Percentiles rank a stretch among this genome's conserved stretches.
These are phyloP conservation scores for Geum urbanum DNA, from an alignment of 306 rosid species.

Conservation along the genomic window DNA sequence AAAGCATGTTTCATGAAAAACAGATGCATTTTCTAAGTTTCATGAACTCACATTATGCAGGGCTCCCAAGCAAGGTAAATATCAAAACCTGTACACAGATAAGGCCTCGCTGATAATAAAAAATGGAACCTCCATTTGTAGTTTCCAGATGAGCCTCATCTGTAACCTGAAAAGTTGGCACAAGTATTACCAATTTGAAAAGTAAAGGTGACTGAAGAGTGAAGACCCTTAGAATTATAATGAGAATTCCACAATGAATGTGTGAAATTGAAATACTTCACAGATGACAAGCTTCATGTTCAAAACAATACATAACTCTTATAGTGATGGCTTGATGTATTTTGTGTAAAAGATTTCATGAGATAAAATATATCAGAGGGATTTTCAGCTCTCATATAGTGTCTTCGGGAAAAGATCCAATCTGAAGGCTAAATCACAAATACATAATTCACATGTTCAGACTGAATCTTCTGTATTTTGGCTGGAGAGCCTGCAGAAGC, in stretches of 20 bases:
- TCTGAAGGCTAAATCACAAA: slow-evolving; percentile 14
- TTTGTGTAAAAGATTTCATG: background rate
- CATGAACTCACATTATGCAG: slow-evolving; percentile 70
- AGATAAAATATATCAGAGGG: too few relatives aligned
- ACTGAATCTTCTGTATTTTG: slow-evolving; percentile 58
- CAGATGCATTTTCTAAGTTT: background rate
- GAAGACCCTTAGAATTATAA: background rate
- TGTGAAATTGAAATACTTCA: background rate
- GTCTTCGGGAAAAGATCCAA: slow-evolving; percentile 17
- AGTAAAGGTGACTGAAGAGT: slow-evolving; percentile 3
- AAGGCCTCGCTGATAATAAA: slow-evolving; percentile 51
- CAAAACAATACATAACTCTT: background rate
- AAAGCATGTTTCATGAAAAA: background rate
- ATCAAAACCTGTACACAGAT: slow-evolving; percentile 89
- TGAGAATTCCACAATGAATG: background rate
- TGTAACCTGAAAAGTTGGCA: slow-evolving; percentile 45
- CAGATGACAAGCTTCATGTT: background rate
- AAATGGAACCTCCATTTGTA: slow-evolving; percentile 26
- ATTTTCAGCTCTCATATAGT: background rate
- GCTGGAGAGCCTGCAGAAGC: slow-evolving; percentile 38
- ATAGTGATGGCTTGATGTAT: background rate
- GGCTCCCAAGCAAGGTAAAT: slow-evolving; percentile 96
- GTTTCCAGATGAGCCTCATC: slow-evolving; percentile 35
- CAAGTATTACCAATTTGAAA: slow-evolving; percentile 14
- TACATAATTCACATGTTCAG: slow-evolving; percentile 42